phyloP scores from a whole-genome alignment of 495 filamentous ascomycete species.

The Cenococcum geophilum region DNA sequence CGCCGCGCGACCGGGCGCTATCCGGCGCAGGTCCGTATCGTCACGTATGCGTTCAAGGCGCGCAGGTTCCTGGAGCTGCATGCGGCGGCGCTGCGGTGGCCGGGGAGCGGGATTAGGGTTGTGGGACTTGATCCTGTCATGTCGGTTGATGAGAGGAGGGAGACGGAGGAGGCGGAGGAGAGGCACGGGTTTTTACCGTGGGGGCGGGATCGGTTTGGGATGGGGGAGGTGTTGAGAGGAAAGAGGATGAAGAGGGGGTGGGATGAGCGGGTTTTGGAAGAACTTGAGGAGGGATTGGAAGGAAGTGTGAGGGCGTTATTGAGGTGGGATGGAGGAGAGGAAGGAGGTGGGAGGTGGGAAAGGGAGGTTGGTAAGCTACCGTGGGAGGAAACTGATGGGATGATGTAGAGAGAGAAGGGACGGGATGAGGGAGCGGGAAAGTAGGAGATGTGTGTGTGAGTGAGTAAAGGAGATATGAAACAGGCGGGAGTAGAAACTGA shows the following conservation, averaged over 20 bases:
- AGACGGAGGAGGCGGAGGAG: conserved; percentile 27
- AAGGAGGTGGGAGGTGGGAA: background rate
- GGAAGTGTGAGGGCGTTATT: conserved; percentile 6
- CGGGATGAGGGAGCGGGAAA: too few relatives aligned
- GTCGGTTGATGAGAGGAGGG: conserved; percentile 28
- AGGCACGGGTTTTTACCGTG: conserved; percentile 28
- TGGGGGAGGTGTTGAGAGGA: conserved; percentile 15
- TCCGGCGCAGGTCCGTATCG: conserved; percentile 31
- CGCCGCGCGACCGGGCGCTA: conserved; percentile 29
- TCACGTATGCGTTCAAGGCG: conserved; percentile 41
- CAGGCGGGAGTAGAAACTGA: too few relatives aligned
- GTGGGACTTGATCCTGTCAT: conserved; percentile 35
- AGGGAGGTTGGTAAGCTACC: background rate
- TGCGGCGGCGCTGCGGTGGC: conserved; percentile 36
- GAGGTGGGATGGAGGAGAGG: background rate
- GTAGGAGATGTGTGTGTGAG: too few relatives aligned
- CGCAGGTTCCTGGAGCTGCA: conserved; percentile 37
- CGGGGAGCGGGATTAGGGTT: conserved; percentile 28
- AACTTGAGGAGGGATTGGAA: conserved; percentile 7
- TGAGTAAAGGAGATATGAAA: too few relatives aligned
- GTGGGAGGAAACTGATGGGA: too few relatives aligned
- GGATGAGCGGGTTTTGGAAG: conserved; percentile 7
- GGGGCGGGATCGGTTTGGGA: conserved; percentile 31
- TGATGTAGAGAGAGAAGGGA: too few relatives aligned
- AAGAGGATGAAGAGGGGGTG: conserved; percentile 35